These are phyloP conservation scores for Acacia pycnantha DNA, from an alignment of 331 rosid genomes.

Conservation along the genomic window DNA sequence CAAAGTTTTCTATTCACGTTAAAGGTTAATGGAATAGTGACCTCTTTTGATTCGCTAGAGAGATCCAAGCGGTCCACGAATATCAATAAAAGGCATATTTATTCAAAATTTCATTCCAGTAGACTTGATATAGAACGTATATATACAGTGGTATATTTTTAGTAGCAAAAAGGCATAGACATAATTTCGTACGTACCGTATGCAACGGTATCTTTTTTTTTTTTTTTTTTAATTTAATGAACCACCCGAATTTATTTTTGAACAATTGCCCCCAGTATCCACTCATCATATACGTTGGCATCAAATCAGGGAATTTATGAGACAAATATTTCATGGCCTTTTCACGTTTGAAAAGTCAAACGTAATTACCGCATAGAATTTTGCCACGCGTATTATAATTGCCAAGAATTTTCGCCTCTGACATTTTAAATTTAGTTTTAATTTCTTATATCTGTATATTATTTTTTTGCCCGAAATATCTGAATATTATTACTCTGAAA, in stretches of 20 bases:
- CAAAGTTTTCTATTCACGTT: neutral
- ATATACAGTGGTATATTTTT: neutral
- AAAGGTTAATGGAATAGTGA: slow-evolving; percentile 23
- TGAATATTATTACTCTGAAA: neutral
- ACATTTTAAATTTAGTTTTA: neutral
- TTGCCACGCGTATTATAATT: neutral
- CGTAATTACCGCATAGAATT: slow-evolving; percentile 30
- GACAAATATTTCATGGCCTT: slow-evolving; percentile 2
- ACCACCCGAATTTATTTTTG: neutral
- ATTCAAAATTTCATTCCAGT: neutral
- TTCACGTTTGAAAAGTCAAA: slow-evolving; percentile 51
- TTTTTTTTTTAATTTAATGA: neutral
- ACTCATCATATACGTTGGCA: neutral
- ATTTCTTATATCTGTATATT: neutral
- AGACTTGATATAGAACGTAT: neutral
- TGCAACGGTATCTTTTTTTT: neutral
- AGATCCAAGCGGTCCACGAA: slow-evolving; percentile 4
- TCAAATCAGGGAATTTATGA: neutral
- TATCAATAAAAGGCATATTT: neutral
- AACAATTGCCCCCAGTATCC: neutral
- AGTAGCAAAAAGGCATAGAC: neutral
- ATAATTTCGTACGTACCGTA: neutral
- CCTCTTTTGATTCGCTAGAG: neutral
- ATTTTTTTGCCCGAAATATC: neutral
- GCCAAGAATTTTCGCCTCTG: neutral